phyloP scores from a whole-genome alignment of 1,139 yeast genomes.

The Debaryomyces nepalensis region DNA sequence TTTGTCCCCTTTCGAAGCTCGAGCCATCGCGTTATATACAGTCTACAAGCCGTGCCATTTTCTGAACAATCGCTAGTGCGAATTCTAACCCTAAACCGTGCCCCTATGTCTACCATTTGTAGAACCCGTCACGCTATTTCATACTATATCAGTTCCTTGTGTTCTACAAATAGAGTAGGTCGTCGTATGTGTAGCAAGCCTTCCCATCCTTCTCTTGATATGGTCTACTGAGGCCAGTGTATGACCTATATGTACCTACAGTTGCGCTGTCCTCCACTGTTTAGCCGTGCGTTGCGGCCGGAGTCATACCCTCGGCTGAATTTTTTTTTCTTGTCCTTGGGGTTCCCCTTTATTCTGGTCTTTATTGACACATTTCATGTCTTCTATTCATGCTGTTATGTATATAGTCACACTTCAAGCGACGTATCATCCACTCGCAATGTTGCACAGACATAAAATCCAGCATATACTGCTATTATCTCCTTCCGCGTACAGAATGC shows the following conservation, averaged over 20 bases:
- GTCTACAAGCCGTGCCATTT: background rate
- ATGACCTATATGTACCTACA: background rate
- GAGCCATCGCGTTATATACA: conserved; percentile 4
- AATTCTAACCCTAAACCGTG: background rate
- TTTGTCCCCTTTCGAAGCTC: no score
- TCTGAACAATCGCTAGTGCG: background rate
- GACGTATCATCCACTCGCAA: background rate
- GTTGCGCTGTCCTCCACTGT: background rate
- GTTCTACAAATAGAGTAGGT: no score
- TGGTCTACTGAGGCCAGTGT: background rate
- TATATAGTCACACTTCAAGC: background rate
- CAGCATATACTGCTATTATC: conserved; percentile 1
- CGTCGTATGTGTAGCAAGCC: no score
- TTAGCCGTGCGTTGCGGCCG: conserved; percentile 3
- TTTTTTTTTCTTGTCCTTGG: conserved; percentile 3
- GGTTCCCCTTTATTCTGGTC: conserved; percentile 2
- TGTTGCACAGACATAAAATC: background rate
- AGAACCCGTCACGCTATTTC: background rate
- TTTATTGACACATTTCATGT: background rate
- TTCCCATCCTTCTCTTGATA: background rate
- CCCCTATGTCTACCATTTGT: conserved; percentile 2
- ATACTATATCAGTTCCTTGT: background rate
- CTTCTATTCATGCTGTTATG: background rate
- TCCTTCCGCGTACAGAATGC: background rate
- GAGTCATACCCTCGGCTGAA: background rate